Evolutionary conservation across 2,329 filamentous ascomycete genomes (phyloP).

Genomic region (Diaporthe ampelina): DNA sequence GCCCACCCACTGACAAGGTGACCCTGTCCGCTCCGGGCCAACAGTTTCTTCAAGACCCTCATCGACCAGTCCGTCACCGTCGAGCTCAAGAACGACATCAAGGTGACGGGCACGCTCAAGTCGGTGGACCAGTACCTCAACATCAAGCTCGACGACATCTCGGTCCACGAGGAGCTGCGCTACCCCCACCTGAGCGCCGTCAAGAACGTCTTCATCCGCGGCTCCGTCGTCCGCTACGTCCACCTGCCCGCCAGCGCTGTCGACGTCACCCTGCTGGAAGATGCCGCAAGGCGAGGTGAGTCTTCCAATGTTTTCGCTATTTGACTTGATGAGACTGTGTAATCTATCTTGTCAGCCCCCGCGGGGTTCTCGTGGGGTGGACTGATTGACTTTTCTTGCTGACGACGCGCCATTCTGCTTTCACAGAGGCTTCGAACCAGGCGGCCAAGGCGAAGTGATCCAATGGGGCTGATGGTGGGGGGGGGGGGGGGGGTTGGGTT

Average conservation of each 20-base stretch:
- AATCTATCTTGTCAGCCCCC: not conserved
- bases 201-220: constrained; percentile 96
- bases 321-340: not conserved
- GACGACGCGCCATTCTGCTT: not conserved
- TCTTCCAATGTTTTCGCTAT: not conserved
- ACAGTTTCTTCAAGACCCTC: constrained; percentile 97
- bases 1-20: not conserved
- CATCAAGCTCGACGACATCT: constrained; percentile 97
- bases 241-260: constrained; percentile 87
- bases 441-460: constrained; percentile 68
- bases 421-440: constrained; percentile 69
- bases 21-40: not conserved
- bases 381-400: not conserved
- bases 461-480: too few species aligned
- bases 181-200: constrained; percentile 93
- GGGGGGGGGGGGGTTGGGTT: too few species aligned
- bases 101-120: constrained; percentile 94
- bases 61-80: constrained; percentile 98
- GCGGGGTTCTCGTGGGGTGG: too few species aligned
- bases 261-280: constrained; percentile 88
- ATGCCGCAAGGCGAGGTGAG: constrained; percentile 88
- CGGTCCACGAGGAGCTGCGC: constrained; percentile 91
- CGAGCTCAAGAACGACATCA: constrained; percentile 99
- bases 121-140: constrained; percentile 99
- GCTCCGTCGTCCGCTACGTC: constrained; percentile 93